Evolutionary conservation across 306 rosid species (phyloP), one percentile per base, ranked within the genome.

Genomic region (Quercus glauca): DNA sequence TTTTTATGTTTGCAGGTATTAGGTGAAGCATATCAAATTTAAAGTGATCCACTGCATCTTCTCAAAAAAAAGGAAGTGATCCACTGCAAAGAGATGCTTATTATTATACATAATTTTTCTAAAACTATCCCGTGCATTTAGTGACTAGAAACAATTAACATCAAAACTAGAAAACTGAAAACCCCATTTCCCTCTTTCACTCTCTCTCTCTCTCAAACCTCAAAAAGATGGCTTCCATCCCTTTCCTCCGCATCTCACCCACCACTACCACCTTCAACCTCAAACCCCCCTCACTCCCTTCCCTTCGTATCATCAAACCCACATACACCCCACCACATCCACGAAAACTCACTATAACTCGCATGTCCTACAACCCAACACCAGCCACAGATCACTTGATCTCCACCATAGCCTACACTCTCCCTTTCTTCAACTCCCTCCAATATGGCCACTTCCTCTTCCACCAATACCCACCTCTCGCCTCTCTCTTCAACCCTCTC

Each of bases 391-490:
- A 91, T 19, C 97, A 98, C 2, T 52, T 95, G 60, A 88, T 92
- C 87, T 95, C 99, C 10, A 85, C 93, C 71, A 92, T 86, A 6
- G 85, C 98, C 1, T 95, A 95, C 89, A 75, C 89, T 0, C 97
- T 95, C 59, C 99, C 99, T 0, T 88, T 95, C 87, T 90, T 95
- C 94, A 95, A 95, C 71, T 91, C 98, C 73, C 90, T 95, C 33
- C 98, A 95, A 60, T 93, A 95, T 52, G 96, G 96, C 0, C 94
- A 90, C 73, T 84, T 69, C 90, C 83, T 95, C 56, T 88, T 92
- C 57, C 4, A 86, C 0, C 94, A 89, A 69, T 75, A 78, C 88
- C 96, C 97, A 0, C 63, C n/a, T 12, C 41, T 95, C 19, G 94
- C 92, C 13, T 28, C 86, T 12, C 79, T 90, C 80, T 86, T 95